Base-by-base conservation (phyloP, 495 filamentous ascomycete genomes). In the Penicillium macrosclerotiorum region DNA sequence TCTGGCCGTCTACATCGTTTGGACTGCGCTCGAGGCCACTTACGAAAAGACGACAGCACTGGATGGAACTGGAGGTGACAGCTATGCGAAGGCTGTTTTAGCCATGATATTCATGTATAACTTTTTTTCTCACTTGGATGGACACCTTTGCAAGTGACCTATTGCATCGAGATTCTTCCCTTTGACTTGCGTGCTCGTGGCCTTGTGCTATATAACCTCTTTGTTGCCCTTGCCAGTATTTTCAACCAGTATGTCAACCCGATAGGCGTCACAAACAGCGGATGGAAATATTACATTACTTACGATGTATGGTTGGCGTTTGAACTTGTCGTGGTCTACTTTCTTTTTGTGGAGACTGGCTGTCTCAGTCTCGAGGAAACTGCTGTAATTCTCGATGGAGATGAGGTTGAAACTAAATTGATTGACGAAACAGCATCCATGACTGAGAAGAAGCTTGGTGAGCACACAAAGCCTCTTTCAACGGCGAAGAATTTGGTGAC, bases 331-430 rank as follows among this genome's bases (percentile, higher is more conserved):
- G 75, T 80, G 17, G 76, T 81, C 34, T 84, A 72, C 62, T 77
- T 82, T 65, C 72, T 74, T 62, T 84, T 80, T 47, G 71, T 82
- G 37, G 82, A 86, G 70, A 86, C 82, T 37, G 76, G 74, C 51
- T 75, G 78, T 13, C 72, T 77, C 16, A 80, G 79, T 18, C 73
- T 84, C 37, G 82, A 86, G 61, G 80, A 83, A 57, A 75, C 84
- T 12, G 74, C 72, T 45, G 69, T 72, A 63, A 62, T 82, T 51
- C 79, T 83, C 54, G 80, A 83, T 38, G 77, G 78, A 11, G 35
- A 47, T 8, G 36, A 47, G 5, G 32, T 39, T 20, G 45, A 31
- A 13, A 19, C 39, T 8, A 41, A 29, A 8, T 37, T 48, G 12
- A 23, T 41, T n/a, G 45, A 14, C 18, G 13, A 8, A 0, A 27